phyloP scores from a whole-genome alignment of 331 rosid genomes.

The Quercus phellos region DNA sequence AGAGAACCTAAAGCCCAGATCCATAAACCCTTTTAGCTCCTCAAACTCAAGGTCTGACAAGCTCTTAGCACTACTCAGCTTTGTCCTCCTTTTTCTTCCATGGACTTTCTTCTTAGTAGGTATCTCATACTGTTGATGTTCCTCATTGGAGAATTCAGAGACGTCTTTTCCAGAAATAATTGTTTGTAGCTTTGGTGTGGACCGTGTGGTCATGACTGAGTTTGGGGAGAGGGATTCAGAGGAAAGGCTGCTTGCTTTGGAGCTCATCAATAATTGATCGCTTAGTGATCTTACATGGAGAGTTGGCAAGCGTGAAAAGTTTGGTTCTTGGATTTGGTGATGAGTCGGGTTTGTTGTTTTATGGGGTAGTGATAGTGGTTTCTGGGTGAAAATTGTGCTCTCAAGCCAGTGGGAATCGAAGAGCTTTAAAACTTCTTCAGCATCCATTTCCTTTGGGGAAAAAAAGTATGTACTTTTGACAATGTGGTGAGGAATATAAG shows the following conservation, averaged over 20 bases:
- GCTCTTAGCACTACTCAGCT: constrained; percentile 31
- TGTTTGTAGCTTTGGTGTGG: constrained; percentile 36
- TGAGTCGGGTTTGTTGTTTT: neutral
- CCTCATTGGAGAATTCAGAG: constrained; percentile 24
- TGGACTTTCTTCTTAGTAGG: neutral
- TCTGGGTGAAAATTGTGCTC: constrained; percentile 28
- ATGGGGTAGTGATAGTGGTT: constrained; percentile 15
- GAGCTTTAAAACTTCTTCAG: constrained; percentile 49
- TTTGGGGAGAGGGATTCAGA: constrained; percentile 36
- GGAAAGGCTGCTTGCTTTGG: constrained; percentile 14
- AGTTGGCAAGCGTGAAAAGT: constrained; percentile 1
- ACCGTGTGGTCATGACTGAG: constrained; percentile 32
- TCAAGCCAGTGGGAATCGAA: constrained; percentile 64
- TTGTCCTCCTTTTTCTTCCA: constrained; percentile 3
- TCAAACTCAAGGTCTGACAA: constrained; percentile 64
- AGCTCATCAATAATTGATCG: constrained; percentile 33
- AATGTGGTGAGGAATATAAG: neutral
- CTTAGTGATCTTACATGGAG: constrained; percentile 46
- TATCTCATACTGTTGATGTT: neutral
- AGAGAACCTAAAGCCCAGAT: constrained; percentile 76
- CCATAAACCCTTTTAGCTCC: constrained; percentile 84
- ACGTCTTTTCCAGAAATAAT: constrained; percentile 46
- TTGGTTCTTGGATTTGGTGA: neutral
- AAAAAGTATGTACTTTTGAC: constrained; percentile 4
- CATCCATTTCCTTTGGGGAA: constrained; percentile 35